phyloP scores from a whole-genome alignment of 2,329 filamentous ascomycete species.

The Ambrosiella xylebori region DNA sequence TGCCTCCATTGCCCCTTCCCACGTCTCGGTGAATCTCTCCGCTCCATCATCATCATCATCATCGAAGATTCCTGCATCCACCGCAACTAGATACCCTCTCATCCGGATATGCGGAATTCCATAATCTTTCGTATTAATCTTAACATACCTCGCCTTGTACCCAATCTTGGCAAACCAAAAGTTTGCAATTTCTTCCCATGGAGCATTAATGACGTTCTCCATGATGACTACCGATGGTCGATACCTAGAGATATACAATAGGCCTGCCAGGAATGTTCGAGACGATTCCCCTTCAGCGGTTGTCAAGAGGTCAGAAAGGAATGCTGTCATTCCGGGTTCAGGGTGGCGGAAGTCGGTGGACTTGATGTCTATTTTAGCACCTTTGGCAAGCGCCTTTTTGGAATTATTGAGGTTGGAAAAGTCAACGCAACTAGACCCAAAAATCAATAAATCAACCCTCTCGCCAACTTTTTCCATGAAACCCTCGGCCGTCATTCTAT shows the following conservation, averaged over 20 bases:
- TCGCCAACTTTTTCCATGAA: constrained; percentile 36
- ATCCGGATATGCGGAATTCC: constrained; percentile 55
- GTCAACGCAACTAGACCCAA: constrained; percentile 61
- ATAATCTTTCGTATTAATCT: constrained; percentile 51
- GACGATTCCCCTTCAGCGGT: constrained; percentile 40
- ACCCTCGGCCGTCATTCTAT: constrained; percentile 50
- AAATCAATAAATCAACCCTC: constrained; percentile 46
- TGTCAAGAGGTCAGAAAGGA: constrained; percentile 38
- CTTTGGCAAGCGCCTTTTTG: constrained; percentile 23
- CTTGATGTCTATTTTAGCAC: constrained; percentile 30
- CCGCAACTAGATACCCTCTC: constrained; percentile 41
- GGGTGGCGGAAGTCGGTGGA: constrained; percentile 20
- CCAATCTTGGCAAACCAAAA: constrained; percentile 27
- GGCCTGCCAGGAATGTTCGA: constrained; percentile 45
- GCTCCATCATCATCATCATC: constrained; percentile 16
- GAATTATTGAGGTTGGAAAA: constrained; percentile 46
- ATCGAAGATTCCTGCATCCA: constrained; percentile 25
- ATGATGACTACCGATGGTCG: constrained; percentile 48
- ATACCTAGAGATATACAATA: constrained; percentile 35
- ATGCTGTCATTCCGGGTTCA: constrained; percentile 18
- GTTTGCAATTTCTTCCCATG: constrained; percentile 37
- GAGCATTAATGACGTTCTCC: constrained; percentile 50
- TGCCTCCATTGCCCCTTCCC: constrained; percentile 25
- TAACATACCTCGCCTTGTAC: constrained; percentile 34
- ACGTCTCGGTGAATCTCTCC: constrained; percentile 20